Base-by-base conservation (phyloP, 1,284 basidiomycete species). In the Ganoderma resinaceum region DNA sequence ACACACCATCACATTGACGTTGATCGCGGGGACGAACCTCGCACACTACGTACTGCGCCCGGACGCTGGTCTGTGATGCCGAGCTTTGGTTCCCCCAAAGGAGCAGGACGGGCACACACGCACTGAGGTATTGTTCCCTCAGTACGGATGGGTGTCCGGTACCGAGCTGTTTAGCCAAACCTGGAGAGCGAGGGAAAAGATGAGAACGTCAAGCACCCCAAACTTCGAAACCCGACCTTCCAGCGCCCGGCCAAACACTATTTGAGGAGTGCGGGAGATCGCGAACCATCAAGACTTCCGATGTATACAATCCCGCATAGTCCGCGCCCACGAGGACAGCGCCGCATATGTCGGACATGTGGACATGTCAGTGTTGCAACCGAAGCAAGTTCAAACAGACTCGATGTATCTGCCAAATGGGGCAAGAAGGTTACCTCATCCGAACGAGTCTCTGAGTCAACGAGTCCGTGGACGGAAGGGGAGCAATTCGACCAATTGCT, bases 81-180 rank as follows among this genome's bases (percentile, higher is more conserved):
- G 66, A 52, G 53, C 68, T 72, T 67, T 72, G 68, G 59, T 66
- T 18, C 40, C 63, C 66, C 70, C 64, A 53, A 67, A 66, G 9
- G 16, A 58, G 62, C 26, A 29, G 31, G 6, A 42, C 29, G 61
- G 55, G 49, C 66, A 66, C 70, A 65, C 70, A 65, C 66, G 53
- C 57, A 26, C 20, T n/a, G 37, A 37, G 61, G 66, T 64, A 69
- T 69, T 69, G 67, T 72, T 52, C 63, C 33, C 64, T 46, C n/a
- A n/a, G n/a, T n/a, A 9, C 42, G 31, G 16, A 40, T 52, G 66
- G 61, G 29, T 23, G 62, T 23, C 53, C 70, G 70, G 70, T 29
- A 46, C 70, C 70, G 70, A 69, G 62, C 16, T 26, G 20, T 16
- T n/a, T 59, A 20, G 49, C 62, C 70, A 62, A 53, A 66, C 62